Percentiles rank a stretch among this genome's conserved stretches.
These are phyloP conservation scores for Metschnikowia amazonensis DNA, from an alignment of 805 yeast genomes.

Conservation along the genomic window DNA sequence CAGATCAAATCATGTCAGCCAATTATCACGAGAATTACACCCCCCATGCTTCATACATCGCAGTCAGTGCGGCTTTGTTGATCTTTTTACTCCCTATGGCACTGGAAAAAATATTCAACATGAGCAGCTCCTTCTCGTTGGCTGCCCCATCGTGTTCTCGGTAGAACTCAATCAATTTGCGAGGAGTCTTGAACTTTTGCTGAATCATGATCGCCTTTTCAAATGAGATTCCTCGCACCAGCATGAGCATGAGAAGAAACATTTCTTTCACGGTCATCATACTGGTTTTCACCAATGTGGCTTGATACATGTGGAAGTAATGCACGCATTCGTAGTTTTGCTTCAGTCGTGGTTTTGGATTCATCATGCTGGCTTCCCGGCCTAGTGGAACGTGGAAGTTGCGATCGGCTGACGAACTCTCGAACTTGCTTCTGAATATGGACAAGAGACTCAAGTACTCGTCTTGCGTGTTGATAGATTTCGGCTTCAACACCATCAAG, in stretches of 20 bases:
- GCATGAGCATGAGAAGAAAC: slow-evolving; percentile 72
- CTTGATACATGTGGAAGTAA: slow-evolving; percentile 47
- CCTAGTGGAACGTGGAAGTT: not conserved
- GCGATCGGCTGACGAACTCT: slow-evolving; percentile 14
- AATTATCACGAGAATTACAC: too few species aligned
- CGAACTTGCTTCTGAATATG: slow-evolving; percentile 45
- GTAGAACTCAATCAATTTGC: slow-evolving; percentile 49
- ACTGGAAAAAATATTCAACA: slow-evolving; percentile 29
- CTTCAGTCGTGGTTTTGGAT: not conserved
- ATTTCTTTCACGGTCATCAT: slow-evolving; percentile 71
- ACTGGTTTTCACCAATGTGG: slow-evolving; percentile 64
- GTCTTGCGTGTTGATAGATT: slow-evolving; percentile 44
- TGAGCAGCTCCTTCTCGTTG: slow-evolving; percentile 23
- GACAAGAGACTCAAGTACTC: slow-evolving; percentile 44
- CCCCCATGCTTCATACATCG: slow-evolving; percentile 59
- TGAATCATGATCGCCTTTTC: slow-evolving; percentile 85
- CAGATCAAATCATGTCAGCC: too few species aligned
- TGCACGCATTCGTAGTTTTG: slow-evolving; percentile 36
- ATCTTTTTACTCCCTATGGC: slow-evolving; percentile 52
- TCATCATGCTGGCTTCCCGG: not conserved
- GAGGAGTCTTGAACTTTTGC: slow-evolving; percentile 65
- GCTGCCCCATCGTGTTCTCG: slow-evolving; percentile 19
- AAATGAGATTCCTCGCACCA: slow-evolving; percentile 73
- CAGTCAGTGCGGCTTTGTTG: slow-evolving; percentile 48
- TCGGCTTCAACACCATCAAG: slow-evolving; percentile 51